A percentile compares a stretch with the other conserved stretches of the same genome.
Evolutionary conservation across 2,329 filamentous ascomycete species (phyloP).

Genomic region (Cordyceps militaris): DNA sequence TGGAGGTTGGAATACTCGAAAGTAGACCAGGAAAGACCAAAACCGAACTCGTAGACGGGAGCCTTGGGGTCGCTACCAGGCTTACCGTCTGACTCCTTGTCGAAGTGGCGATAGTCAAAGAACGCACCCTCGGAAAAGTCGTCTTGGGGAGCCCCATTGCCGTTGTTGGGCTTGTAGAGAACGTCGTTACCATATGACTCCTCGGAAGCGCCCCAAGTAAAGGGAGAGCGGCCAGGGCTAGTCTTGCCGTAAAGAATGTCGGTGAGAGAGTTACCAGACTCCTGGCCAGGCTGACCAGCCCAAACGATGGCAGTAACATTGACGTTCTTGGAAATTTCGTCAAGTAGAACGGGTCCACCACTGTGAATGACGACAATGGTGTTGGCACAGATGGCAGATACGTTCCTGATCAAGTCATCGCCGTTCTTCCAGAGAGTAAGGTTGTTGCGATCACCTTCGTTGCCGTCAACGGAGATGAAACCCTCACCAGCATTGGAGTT

Average conservation of each 20-base stretch:
- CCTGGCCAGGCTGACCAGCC: slow-evolving; percentile 75
- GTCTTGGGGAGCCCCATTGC: slow-evolving; percentile 57
- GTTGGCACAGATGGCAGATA: slow-evolving; percentile 72
- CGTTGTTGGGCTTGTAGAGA: slow-evolving; percentile 63
- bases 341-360: slow-evolving; percentile 69
- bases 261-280: slow-evolving; percentile 70
- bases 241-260: slow-evolving; percentile 79
- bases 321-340: slow-evolving; percentile 64
- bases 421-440: slow-evolving; percentile 82
- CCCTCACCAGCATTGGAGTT: slow-evolving; percentile 84
- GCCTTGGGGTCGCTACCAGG: slow-evolving; percentile 38
- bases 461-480: slow-evolving; percentile 74
- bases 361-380: slow-evolving; percentile 90
- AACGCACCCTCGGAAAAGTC: slow-evolving; percentile 73
- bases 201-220: slow-evolving; percentile 66
- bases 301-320: slow-evolving; percentile 82
- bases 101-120: slow-evolving; percentile 65
- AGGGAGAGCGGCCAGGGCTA: slow-evolving; percentile 73
- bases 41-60: slow-evolving; percentile 76
- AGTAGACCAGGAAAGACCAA: slow-evolving; percentile 72
- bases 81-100: slow-evolving; percentile 41
- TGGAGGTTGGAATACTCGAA: slow-evolving; percentile 67
- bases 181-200: slow-evolving; percentile 63
- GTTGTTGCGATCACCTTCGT: slow-evolving; percentile 85
- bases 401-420: slow-evolving; percentile 73